These are phyloP conservation scores for Prunus persica DNA, from an alignment of 306 rosid genomes.

Conservation along the genomic window Prunus_persica_NCBIv2 NC_034009.1:33660501-33661000, in stretches of 20 bases:
- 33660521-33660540: neutral
- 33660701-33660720: neutral
- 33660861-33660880: neutral
- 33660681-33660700: too few species aligned
- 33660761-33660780: neutral
- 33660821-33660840: slow-evolving; percentile 4
- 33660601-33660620: neutral
- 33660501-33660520: neutral
- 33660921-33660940: neutral
- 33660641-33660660: neutral
- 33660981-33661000: neutral
- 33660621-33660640: neutral
- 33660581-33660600: neutral
- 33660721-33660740: slow-evolving; percentile 8
- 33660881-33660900: slow-evolving; percentile 14
- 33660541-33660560: neutral
- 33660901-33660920: too few species aligned
- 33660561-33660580: neutral
- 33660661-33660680: neutral
- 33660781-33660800: slow-evolving; percentile 16
- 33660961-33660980: neutral
- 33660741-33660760: neutral
- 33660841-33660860: neutral
- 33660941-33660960: neutral
- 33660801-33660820: slow-evolving; percentile 2